phyloP scores from a whole-genome alignment of 305 asterid genomes.

The Fraxinus floribunda region DNA sequence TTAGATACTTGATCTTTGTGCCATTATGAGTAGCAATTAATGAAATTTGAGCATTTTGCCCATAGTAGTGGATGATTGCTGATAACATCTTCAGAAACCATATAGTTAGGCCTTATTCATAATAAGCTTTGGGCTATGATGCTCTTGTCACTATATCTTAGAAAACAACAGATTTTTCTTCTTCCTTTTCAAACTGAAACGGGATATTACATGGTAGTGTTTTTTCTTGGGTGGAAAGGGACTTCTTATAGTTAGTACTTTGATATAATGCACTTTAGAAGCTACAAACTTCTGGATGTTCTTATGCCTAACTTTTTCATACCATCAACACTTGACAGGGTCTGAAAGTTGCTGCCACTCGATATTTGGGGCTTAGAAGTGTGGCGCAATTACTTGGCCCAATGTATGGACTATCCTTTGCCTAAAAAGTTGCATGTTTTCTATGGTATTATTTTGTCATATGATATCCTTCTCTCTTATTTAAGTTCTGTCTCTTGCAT shows the following conservation, averaged over 20 bases:
- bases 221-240: neutral
- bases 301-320: conserved; percentile 15
- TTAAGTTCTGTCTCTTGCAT: neutral
- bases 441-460: neutral
- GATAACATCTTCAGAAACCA: neutral
- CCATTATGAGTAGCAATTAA: neutral
- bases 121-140: neutral
- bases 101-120: neutral
- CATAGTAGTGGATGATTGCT: neutral
- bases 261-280: conserved; percentile 7
- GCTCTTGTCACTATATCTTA: neutral
- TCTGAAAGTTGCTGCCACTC: conserved; percentile 71
- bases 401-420: conserved; percentile 48
- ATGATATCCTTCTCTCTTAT: neutral
- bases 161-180: neutral
- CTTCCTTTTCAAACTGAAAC: neutral
- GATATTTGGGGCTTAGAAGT: conserved; percentile 75
- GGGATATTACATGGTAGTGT: neutral
- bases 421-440: conserved; percentile 21
- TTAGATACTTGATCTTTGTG: neutral
- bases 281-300: conserved; percentile 7
- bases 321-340: conserved; percentile 60
- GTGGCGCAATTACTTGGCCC: conserved; percentile 79
- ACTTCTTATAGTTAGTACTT: neutral
- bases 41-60: neutral